Evolutionary conservation across 1,139 yeast genomes (phyloP), one percentile per base, ranked within the genome.

Genomic region (Pichia sp.): DNA sequence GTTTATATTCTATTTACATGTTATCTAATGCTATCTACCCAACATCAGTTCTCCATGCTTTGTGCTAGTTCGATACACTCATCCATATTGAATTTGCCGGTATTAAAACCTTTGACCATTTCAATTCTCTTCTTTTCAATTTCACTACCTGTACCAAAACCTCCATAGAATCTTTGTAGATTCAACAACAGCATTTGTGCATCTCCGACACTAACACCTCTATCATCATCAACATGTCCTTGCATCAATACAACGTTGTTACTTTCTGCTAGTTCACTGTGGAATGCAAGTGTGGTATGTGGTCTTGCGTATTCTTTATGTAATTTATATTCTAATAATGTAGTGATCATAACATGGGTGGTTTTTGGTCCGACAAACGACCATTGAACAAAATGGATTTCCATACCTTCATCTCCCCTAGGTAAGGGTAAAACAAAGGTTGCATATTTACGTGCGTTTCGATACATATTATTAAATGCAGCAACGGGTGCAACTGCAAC

Each of bases 341-440:
- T 82, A 2, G 98, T 94, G 59, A 94, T 72, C 77, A 94, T 77
- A 64, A 96, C 87, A 68, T 94, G 96, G 3, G 88, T 73, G 6
- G 97, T 90, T 39, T 80, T 62, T 8, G 88, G 83, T 0, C 95
- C 96, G 2, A 85, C 92, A 65, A 89, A 87, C 20, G 82, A 74
- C 98, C 98, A 94, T 68, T 94, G 98, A 20, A 89, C 80, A 63
- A 85, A 89, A 63, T 92, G 97, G 71, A 92, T 76, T 65, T 92
- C 98, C 58, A 83, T 70, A 39, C 72, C 76, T 7, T 49, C 53
- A 4, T 42, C 42, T 11, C 40, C 71, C 60, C 66, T 72, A 4
- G 80, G 89, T 44, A 85, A 66, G 1, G 95, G 94, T 32, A 85
- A 70, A 9, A 85, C 79, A 63, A 85, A 85, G 43, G 80, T 75